Evolutionary conservation across 106 monocot species (phyloP).

Genomic region (Dendrobium officinale): DNA sequence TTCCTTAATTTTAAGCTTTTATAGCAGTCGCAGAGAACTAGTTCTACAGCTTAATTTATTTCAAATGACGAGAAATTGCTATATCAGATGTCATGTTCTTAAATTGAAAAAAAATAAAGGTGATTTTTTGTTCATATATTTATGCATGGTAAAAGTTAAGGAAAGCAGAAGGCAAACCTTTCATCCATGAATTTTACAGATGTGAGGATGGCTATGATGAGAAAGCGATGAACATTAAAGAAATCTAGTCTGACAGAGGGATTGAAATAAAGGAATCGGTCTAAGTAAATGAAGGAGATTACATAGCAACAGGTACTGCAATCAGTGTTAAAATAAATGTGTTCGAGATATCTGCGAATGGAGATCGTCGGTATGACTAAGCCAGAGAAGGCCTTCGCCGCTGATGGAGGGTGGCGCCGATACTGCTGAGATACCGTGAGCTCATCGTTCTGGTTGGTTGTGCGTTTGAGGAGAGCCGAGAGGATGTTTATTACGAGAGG

Average conservation of each 20-base stretch:
- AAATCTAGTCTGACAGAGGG: conserved; percentile 1
- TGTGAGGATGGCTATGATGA: conserved; percentile 1
- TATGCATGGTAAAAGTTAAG: too few relatives aligned
- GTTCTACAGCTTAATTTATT: too few relatives aligned
- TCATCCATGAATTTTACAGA: too few relatives aligned
- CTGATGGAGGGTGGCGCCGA: neutral
- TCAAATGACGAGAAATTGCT: too few relatives aligned
- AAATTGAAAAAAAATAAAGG: too few relatives aligned
- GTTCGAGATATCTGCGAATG: conserved; percentile 4
- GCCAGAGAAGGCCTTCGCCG: conserved; percentile 1
- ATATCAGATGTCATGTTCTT: too few relatives aligned
- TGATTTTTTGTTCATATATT: too few relatives aligned
- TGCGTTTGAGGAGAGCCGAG: conserved; percentile 15
- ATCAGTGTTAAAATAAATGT: conserved; percentile 5
- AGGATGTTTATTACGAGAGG: conserved; percentile 12
- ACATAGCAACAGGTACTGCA: conserved; percentile 13
- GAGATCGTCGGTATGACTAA: conserved; percentile 5
- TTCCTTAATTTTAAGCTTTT: too few relatives aligned
- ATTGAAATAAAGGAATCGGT: conserved; percentile 6
- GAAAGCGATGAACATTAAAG: conserved; percentile 11
- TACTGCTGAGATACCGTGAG: neutral
- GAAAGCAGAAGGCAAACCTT: too few relatives aligned
- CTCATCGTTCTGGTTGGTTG: conserved; percentile 14
- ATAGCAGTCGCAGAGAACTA: too few relatives aligned
- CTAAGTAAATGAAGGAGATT: conserved; percentile 9